Percentiles rank a stretch among this genome's conserved stretches.
Conservation (phyloP, 164 flowering plant genomes). For the grape (Vitis vinifera) region DNA sequence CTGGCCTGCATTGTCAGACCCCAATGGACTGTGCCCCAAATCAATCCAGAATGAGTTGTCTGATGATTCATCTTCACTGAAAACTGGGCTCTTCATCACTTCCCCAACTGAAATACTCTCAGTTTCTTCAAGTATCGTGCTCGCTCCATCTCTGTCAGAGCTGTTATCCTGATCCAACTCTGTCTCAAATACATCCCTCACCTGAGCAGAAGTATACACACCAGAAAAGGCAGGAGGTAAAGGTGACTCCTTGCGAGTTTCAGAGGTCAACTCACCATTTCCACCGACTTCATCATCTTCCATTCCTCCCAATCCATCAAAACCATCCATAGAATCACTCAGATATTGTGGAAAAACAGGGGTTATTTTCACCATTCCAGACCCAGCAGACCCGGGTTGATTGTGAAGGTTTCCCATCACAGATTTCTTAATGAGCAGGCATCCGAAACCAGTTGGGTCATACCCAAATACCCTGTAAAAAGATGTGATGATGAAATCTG, state of each 20-base stretch:
- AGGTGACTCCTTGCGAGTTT: conserved; percentile 43
- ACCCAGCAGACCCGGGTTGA: conserved; percentile 69
- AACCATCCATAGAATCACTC: conserved; percentile 73
- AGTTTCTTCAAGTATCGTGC: conserved; percentile 86
- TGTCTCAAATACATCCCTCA: conserved; percentile 82
- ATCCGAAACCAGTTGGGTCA: conserved; percentile 96
- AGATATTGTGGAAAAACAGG: conserved; percentile 77
- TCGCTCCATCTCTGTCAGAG: conserved; percentile 79
- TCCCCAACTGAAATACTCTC: conserved; percentile 84
- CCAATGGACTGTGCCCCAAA: conserved; percentile 82
- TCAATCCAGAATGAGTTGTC: conserved; percentile 89
- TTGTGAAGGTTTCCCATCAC: conserved; percentile 74
- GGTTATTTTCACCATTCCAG: conserved; percentile 87
- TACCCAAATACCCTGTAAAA: conserved; percentile 85
- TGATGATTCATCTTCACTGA: conserved; percentile 88
- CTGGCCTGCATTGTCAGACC: conserved; percentile 53
- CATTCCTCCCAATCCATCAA: conserved; percentile 49
- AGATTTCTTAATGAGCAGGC: conserved; percentile 86
- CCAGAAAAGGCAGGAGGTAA: conserved; percentile 87
- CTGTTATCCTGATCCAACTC: conserved; percentile 76
- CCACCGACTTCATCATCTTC: conserved; percentile 46
- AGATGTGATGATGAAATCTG: conserved; percentile 87
- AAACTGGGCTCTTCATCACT: conserved; percentile 85
- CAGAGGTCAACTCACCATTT: conserved; percentile 41
- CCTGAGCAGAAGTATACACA: conserved; percentile 78